These are phyloP conservation scores for Punctularia strigosozonata DNA, from an alignment of 768 basidiomycete species.

Conservation along the genomic window DNA sequence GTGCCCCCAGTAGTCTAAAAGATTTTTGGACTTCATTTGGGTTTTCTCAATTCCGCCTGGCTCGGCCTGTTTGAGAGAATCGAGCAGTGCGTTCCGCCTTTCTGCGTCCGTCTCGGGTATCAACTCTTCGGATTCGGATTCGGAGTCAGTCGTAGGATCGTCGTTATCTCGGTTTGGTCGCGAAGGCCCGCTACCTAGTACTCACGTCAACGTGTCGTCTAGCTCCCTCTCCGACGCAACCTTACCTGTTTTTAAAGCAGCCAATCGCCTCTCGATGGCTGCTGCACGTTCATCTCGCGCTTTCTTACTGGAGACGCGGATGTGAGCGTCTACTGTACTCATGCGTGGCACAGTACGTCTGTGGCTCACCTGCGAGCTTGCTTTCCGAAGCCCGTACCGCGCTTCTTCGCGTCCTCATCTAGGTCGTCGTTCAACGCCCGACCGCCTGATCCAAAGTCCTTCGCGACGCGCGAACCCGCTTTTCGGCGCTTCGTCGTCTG, in stretches of 20 bases:
- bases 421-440: constrained; percentile 29
- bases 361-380: constrained; percentile 51
- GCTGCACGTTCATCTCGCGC: constrained; percentile 70
- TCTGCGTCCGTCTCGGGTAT: constrained; percentile 31
- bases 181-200: constrained; percentile 2
- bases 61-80: too few species aligned
- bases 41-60: too few species aligned
- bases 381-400: constrained; percentile 60
- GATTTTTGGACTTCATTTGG: not conserved
- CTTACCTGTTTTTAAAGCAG: constrained; percentile 33
- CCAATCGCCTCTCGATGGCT: constrained; percentile 57
- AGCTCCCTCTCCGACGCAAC: too few species aligned
- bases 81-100: not conserved
- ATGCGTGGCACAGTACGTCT: not conserved
- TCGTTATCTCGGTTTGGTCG: constrained; percentile 11
- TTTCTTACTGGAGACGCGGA: constrained; percentile 40
- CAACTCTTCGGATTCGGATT: constrained; percentile 10
- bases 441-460: constrained; percentile 50
- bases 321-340: constrained; percentile 1
- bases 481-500: constrained; percentile 62
- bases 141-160: constrained; percentile 15
- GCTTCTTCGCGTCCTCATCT: constrained; percentile 24
- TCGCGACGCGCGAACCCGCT: constrained; percentile 55
- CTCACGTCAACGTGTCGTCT: too few species aligned
- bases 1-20: not conserved